phyloP scores from a whole-genome alignment of 2,329 filamentous ascomycete genomes.

The Dothidotthia symphoricarpi region DNA sequence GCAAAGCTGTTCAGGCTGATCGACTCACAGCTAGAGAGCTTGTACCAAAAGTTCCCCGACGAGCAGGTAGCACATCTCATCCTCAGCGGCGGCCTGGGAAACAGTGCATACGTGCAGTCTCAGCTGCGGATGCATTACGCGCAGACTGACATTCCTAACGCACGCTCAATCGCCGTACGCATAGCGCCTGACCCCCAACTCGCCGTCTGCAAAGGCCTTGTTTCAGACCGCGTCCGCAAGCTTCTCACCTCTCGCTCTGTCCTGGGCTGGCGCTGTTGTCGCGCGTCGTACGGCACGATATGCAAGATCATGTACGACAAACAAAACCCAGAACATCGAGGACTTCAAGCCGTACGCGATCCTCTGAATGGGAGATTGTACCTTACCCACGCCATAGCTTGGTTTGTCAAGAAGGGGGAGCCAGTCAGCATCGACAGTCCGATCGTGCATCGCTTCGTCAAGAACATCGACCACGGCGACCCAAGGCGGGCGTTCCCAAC shows the following conservation, averaged over 20 bases:
- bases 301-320: constrained; percentile 41
- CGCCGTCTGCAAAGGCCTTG: constrained; percentile 55
- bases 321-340: constrained; percentile 32
- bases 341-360: constrained; percentile 27
- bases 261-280: constrained; percentile 43
- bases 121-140: constrained; percentile 38
- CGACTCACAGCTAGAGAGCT: constrained; percentile 33
- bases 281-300: constrained; percentile 39
- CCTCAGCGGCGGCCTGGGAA: constrained; percentile 46
- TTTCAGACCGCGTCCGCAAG: constrained; percentile 53
- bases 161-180: constrained; percentile 27
- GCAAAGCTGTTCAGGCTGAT: constrained; percentile 37
- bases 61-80: constrained; percentile 41
- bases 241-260: constrained; percentile 46
- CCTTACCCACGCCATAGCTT: constrained; percentile 38
- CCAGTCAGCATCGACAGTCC: constrained; percentile 35
- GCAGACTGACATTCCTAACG: constrained; percentile 21
- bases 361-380: constrained; percentile 38
- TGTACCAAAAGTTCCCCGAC: constrained; percentile 28
- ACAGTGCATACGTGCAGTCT: constrained; percentile 44
- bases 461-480: constrained; percentile 35
- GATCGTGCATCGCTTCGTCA: constrained; percentile 36
- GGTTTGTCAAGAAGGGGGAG: constrained; percentile 40
- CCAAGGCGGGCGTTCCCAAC: constrained; percentile 35
- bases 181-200: constrained; percentile 54